Base-by-base conservation (phyloP, 345 rosid genomes). In the Kernera saxatilis region DNA sequence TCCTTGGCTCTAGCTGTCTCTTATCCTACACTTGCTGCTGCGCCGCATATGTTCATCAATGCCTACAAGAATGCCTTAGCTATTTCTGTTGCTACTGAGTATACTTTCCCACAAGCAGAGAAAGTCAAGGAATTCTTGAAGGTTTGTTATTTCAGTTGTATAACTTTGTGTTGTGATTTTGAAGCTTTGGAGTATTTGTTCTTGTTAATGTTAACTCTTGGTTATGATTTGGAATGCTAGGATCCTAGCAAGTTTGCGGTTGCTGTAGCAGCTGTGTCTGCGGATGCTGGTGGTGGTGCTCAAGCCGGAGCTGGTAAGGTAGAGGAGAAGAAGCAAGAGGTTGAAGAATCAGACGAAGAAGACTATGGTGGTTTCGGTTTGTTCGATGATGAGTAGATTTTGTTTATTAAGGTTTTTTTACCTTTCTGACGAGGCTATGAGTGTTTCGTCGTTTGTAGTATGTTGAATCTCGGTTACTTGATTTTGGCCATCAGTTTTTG, bases 1-100 rank as follows among this genome's bases (percentile, higher is more conserved):
- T 72, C 98, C 2, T 41, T 89, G 75, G 78, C 98, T 3, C 71
- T 92, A 17, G 92, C 96, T 30, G 50, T 85, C 71, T 87, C 96
- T 12, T 92, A 83, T 80, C 98, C 98, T 6, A 89, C 93, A 5
- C 73, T 89, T 25, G 93, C 96, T 39, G 98, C 96, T 29, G 93
- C 88, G 1, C 93, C 96, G 0, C 92, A 89, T 60, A 89, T 92
- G 98, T 84, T 92, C 77, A 77, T 89, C 84, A 92, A 92, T 67
- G 96, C 85, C 15, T 89, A 89, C 84, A 89, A 92, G 87, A 92
- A 89, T 18, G 83, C 80, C n/a, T 75, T 92, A 21, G 77, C 98
- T 13, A 54, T 92, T 6, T 87, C 96, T 7, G 79, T 92, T 55
- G 86, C 82, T 13, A 87, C 96, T 1, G 92, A 89, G 17, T 92